Conservation (phyloP, 495 filamentous ascomycete genomes). For the Oidiodendron maius region DNA sequence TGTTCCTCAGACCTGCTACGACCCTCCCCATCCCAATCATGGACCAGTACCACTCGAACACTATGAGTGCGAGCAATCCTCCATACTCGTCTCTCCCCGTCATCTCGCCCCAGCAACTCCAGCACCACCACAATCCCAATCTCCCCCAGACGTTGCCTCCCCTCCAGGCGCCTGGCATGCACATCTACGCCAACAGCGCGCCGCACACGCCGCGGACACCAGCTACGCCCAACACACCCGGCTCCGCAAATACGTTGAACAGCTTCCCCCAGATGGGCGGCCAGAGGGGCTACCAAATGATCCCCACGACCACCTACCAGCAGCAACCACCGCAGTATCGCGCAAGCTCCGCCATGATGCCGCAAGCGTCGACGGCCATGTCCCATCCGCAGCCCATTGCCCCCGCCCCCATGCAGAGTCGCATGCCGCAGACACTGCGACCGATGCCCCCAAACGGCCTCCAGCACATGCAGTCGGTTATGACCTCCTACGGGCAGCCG, state of each 20-base stretch:
- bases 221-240: slow-evolving; percentile 52
- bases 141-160: slow-evolving; percentile 65
- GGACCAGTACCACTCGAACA: slow-evolving; percentile 17
- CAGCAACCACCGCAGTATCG: slow-evolving; percentile 52
- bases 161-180: slow-evolving; percentile 55
- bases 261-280: slow-evolving; percentile 19
- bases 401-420: slow-evolving; percentile 50
- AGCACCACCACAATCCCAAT: slow-evolving; percentile 52
- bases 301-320: slow-evolving; percentile 34
- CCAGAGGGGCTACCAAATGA: slow-evolving; percentile 18
- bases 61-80: slow-evolving; percentile 18
- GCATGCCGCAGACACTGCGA: slow-evolving; percentile 41
- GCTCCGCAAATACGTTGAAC: slow-evolving; percentile 43
- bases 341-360: slow-evolving; percentile 57
- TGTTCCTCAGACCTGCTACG: background rate
- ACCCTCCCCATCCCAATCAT: slow-evolving; percentile 16
- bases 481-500: slow-evolving; percentile 43
- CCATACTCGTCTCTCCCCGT: slow-evolving; percentile 18
- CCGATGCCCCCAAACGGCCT: slow-evolving; percentile 58
- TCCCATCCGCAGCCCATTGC: slow-evolving; percentile 68
- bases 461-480: slow-evolving; percentile 35
- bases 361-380: slow-evolving; percentile 57
- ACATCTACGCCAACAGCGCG: slow-evolving; percentile 51
- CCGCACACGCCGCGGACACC: slow-evolving; percentile 59
- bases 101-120: slow-evolving; percentile 46